These are phyloP conservation scores for Hansenula sp. DNA, from an alignment of 1,139 yeast genomes.

Conservation along the genomic window DNA sequence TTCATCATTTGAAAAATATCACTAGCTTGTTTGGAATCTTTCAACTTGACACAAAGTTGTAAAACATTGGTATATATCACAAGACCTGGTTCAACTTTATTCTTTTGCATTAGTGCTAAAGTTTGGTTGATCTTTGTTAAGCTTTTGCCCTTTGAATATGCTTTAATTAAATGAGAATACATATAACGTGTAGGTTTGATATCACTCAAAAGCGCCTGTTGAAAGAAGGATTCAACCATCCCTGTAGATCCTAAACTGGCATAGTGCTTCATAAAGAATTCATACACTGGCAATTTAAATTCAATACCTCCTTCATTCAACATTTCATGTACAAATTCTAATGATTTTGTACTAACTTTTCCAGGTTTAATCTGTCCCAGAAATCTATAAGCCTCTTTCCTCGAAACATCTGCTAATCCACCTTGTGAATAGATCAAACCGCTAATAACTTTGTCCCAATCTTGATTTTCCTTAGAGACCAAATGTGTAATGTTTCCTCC, in stretches of 20 bases:
- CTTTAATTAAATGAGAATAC: conserved; percentile 42
- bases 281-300: conserved; percentile 35
- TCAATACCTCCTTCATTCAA: conserved; percentile 32
- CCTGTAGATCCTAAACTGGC: conserved; percentile 20
- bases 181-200: conserved; percentile 35
- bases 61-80: conserved; percentile 60
- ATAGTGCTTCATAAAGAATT: conserved; percentile 41
- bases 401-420: conserved; percentile 38
- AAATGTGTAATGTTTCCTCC: conserved; percentile 46
- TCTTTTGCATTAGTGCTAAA: conserved; percentile 30
- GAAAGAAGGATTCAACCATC: conserved; percentile 29
- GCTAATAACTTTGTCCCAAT: conserved; percentile 54
- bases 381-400: conserved; percentile 37
- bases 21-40: conserved; percentile 58
- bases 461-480: conserved; percentile 39
- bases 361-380: conserved; percentile 42
- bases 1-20: conserved; percentile 84
- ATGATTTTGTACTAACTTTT: conserved; percentile 30
- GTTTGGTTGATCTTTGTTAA: conserved; percentile 35
- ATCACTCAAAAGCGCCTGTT: conserved; percentile 28
- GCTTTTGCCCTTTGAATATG: conserved; percentile 25
- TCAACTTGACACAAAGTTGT: conserved; percentile 58
- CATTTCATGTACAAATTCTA: conserved; percentile 35
- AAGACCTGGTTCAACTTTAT: conserved; percentile 52
- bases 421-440: conserved; percentile 36